These are phyloP conservation scores for Aspergillus ochraceoroseus DNA, from an alignment of 2,329 filamentous ascomycete species.

Conservation along the genomic window DNA sequence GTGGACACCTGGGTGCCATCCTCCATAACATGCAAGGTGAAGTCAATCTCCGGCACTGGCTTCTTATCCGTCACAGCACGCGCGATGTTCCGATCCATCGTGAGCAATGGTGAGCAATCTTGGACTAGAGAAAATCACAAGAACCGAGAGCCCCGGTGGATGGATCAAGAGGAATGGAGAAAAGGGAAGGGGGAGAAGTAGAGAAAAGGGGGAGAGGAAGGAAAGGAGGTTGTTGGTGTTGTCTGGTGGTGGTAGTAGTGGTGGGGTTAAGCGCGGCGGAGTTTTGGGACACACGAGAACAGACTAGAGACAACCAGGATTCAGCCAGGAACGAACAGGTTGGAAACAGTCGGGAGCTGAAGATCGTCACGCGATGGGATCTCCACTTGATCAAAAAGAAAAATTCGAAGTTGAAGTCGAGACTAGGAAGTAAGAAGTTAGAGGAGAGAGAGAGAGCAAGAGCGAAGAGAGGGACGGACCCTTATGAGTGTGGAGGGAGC, in stretches of 20 bases:
- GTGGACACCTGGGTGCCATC: slow-evolving; percentile 95
- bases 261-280: slow-evolving; percentile 25
- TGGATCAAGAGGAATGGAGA: slow-evolving; percentile 5
- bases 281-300: slow-evolving; percentile 18
- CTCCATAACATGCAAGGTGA: slow-evolving; percentile 97
- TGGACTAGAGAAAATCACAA: slow-evolving; percentile 14
- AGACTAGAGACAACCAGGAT: background rate
- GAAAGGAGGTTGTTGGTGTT: slow-evolving; percentile 2
- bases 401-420: too few relatives aligned
- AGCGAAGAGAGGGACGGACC: too few relatives aligned
- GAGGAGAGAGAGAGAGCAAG: too few relatives aligned
- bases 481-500: too few relatives aligned
- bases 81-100: slow-evolving; percentile 56
- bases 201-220: slow-evolving; percentile 7
- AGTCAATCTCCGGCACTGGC: slow-evolving; percentile 95
- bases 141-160: slow-evolving; percentile 14
- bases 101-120: slow-evolving; percentile 20
- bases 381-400: too few relatives aligned
- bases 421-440: too few relatives aligned
- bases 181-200: slow-evolving; percentile 7
- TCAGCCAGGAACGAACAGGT: slow-evolving; percentile 4
- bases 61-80: slow-evolving; percentile 92
- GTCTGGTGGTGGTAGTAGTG: slow-evolving; percentile 13
- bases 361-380: slow-evolving; percentile 2
- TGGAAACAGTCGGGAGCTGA: background rate